Evolutionary conservation across 2,329 filamentous ascomycete genomes (phyloP).

Genomic region (Fusarium chuoi): DNA sequence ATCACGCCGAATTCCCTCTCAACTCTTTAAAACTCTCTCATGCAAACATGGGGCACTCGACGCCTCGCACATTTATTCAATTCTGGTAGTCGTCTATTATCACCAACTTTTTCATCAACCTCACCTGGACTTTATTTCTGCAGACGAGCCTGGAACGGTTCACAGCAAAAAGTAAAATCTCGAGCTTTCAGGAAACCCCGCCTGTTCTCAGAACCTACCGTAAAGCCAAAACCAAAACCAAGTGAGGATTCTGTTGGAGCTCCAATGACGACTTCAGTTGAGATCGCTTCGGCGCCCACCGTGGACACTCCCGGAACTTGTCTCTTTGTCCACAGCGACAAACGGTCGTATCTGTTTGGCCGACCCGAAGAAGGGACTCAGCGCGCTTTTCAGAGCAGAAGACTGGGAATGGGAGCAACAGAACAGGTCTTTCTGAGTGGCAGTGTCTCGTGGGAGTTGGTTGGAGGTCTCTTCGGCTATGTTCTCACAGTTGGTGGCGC

Average conservation of each 20-base stretch:
- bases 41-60: slow-evolving; percentile 46
- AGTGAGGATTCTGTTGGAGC: neutral
- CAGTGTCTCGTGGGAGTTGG: slow-evolving; percentile 76
- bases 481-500: slow-evolving; percentile 84
- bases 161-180: neutral
- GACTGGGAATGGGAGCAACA: slow-evolving; percentile 70
- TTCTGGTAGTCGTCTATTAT: slow-evolving; percentile 16
- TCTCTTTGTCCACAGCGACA: slow-evolving; percentile 81
- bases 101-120: neutral
- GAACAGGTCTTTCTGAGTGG: slow-evolving; percentile 87
- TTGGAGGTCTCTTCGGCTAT: slow-evolving; percentile 85
- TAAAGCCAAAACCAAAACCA: neutral
- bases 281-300: slow-evolving; percentile 84
- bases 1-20: neutral
- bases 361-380: slow-evolving; percentile 86
- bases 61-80: slow-evolving; percentile 31
- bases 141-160: slow-evolving; percentile 8
- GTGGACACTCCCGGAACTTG: slow-evolving; percentile 86
- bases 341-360: slow-evolving; percentile 86
- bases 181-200: neutral
- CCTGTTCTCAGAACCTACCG: neutral
- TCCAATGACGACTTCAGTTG: slow-evolving; percentile 77
- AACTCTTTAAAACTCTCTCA: slow-evolving; percentile 18
- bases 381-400: slow-evolving; percentile 76
- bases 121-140: neutral